phyloP scores from a whole-genome alignment of 2,329 filamentous ascomycete genomes.

The Sporothrix protearum region DNA sequence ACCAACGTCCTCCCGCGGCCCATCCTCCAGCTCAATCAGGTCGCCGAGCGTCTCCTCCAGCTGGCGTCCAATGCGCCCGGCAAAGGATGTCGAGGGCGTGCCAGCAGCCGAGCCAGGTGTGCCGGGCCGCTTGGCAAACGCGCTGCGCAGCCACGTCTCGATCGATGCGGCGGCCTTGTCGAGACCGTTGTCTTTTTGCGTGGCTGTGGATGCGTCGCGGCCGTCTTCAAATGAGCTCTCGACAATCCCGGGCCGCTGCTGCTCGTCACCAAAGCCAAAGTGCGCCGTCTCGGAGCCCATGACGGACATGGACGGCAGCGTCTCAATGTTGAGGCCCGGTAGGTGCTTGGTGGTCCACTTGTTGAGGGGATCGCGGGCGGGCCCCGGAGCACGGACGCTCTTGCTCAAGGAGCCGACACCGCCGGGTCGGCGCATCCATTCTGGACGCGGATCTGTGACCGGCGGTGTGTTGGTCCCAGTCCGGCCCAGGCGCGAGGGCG shows the following conservation, averaged over 20 bases:
- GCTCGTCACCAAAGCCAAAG: conserved; percentile 47
- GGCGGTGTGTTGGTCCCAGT: conserved; percentile 18
- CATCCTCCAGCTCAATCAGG: conserved; percentile 68
- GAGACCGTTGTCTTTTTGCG: conserved; percentile 53
- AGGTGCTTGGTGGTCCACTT: conserved; percentile 79
- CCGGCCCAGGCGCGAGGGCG: conserved; percentile 36
- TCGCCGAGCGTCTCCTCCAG: conserved; percentile 51
- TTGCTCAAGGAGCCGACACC: conserved; percentile 79
- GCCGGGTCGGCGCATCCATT: conserved; percentile 76
- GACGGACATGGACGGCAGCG: conserved; percentile 62
- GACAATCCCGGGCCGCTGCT: conserved; percentile 43
- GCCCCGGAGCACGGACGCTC: conserved; percentile 70
- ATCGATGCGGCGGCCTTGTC: conserved; percentile 84
- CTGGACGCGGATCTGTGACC: conserved; percentile 41
- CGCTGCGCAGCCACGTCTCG: conserved; percentile 84
- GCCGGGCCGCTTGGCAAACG: conserved; percentile 52
- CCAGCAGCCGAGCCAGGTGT: conserved; percentile 24
- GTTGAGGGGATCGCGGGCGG: conserved; percentile 79
- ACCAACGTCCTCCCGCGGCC: conserved; percentile 55
- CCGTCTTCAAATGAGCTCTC: conserved; percentile 50
- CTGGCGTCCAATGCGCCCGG: conserved; percentile 22
- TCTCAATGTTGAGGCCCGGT: conserved; percentile 70
- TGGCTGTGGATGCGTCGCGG: conserved; percentile 39
- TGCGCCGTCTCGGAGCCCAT: conserved; percentile 59
- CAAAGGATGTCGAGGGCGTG: conserved; percentile 24